Evolutionary conservation across 345 rosid genomes (phyloP).

Genomic region (Euphorbia tirucalli): DNA sequence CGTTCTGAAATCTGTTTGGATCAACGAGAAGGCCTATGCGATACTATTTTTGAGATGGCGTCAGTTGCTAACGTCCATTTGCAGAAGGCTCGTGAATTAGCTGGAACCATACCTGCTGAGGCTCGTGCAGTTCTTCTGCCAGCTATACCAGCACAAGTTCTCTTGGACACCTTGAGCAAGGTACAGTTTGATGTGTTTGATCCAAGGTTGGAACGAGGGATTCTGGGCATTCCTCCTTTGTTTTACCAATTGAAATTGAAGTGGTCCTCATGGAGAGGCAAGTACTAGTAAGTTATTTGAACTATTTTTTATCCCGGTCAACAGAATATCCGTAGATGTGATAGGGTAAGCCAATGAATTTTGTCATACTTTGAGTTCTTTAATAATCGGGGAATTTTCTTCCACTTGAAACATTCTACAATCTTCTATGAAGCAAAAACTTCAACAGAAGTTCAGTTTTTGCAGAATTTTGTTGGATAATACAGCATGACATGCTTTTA

Average conservation of each 20-base stretch:
- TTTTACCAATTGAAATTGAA: slow-evolving; percentile 75
- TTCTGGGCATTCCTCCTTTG: slow-evolving; percentile 77
- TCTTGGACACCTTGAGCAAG: slow-evolving; percentile 54
- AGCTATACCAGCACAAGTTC: slow-evolving; percentile 74
- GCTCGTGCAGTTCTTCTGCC: slow-evolving; percentile 74
- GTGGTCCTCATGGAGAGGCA: slow-evolving; percentile 73
- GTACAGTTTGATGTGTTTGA: slow-evolving; percentile 84
- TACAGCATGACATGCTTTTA: neutral
- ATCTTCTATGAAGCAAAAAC: neutral
- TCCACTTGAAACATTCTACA: neutral
- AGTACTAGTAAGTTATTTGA: slow-evolving; percentile 32
- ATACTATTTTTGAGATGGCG: slow-evolving; percentile 80
- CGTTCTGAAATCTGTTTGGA: slow-evolving; percentile 54
- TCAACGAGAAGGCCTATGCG: slow-evolving; percentile 57
- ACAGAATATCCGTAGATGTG: neutral
- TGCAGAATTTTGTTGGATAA: neutral
- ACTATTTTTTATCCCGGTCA: neutral
- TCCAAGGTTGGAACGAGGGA: slow-evolving; percentile 65
- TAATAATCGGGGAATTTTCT: neutral
- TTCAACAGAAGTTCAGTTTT: neutral
- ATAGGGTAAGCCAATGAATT: too few relatives aligned
- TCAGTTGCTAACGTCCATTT: slow-evolving; percentile 80
- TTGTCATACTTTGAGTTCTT: neutral
- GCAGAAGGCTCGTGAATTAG: slow-evolving; percentile 76
- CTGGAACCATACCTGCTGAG: slow-evolving; percentile 56